Conservation (phyloP, 2,329 filamentous ascomycete genomes). For the Calonectria pauciramosa region DNA sequence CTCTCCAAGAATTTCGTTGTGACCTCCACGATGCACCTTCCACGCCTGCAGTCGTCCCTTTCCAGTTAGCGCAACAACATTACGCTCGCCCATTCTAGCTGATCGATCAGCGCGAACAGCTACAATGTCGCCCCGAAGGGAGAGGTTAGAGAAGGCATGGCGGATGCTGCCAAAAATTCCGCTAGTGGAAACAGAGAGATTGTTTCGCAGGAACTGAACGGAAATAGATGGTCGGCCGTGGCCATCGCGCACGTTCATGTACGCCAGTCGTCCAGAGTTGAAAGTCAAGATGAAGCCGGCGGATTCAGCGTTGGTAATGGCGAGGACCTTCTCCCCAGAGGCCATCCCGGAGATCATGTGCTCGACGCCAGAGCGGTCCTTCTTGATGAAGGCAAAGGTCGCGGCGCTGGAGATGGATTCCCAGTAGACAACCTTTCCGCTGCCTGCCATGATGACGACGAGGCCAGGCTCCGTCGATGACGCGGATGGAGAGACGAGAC, state of each 20-base stretch:
- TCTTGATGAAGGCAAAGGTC: slow-evolving; percentile 84
- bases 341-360: slow-evolving; percentile 80
- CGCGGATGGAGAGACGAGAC: slow-evolving; percentile 84
- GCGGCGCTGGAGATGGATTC: slow-evolving; percentile 93
- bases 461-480: slow-evolving; percentile 87
- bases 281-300: slow-evolving; percentile 89
- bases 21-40: slow-evolving; percentile 90
- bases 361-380: slow-evolving; percentile 85
- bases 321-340: slow-evolving; percentile 81
- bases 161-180: slow-evolving; percentile 88
- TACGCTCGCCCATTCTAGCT: slow-evolving; percentile 83
- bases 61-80: slow-evolving; percentile 83
- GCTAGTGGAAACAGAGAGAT: slow-evolving; percentile 66
- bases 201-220: slow-evolving; percentile 80
- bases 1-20: slow-evolving; percentile 80
- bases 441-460: slow-evolving; percentile 86
- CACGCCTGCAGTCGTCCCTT: slow-evolving; percentile 86
- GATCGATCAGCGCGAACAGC: slow-evolving; percentile 83
- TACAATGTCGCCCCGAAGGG: slow-evolving; percentile 81
- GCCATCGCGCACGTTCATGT: slow-evolving; percentile 86
- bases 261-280: slow-evolving; percentile 87
- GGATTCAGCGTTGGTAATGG: slow-evolving; percentile 85
- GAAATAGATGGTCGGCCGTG: slow-evolving; percentile 88
- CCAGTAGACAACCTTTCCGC: slow-evolving; percentile 92
- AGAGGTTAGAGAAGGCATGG: slow-evolving; percentile 78